A percentile compares a stretch with the other conserved stretches of the same genome.
These are phyloP conservation scores for Kazachstania psychrophila DNA, from an alignment of 805 yeast species.

Conservation along the genomic window DNA sequence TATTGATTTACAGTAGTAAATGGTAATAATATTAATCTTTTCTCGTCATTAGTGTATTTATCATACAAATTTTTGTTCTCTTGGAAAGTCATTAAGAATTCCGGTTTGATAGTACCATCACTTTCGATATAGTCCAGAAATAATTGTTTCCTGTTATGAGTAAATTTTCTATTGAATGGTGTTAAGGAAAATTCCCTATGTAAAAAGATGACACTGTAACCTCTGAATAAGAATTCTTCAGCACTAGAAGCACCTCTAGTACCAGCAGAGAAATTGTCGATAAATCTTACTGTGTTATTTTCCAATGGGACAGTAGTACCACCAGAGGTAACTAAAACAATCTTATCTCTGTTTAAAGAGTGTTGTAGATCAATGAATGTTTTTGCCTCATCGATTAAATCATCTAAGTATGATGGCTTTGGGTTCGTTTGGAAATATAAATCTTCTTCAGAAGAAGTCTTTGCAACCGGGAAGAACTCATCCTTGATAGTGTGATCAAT, in stretches of 20 bases:
- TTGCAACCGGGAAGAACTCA: conserved; percentile 58
- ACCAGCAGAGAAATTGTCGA: conserved; percentile 95
- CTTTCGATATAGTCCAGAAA: conserved; percentile 74
- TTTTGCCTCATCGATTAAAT: conserved; percentile 46
- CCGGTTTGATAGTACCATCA: conserved; percentile 48
- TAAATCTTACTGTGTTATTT: conserved; percentile 91
- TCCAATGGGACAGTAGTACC: conserved; percentile 98
- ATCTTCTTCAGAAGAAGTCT: conserved; percentile 53
- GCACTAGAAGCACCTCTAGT: conserved; percentile 96
- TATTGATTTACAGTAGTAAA: conserved; percentile 95
- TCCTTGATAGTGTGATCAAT: conserved; percentile 70
- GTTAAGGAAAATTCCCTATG: conserved; percentile 86
- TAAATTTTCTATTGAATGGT: conserved; percentile 87
- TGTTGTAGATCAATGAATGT: conserved; percentile 54
- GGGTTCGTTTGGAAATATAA: conserved; percentile 61
- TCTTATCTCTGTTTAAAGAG: conserved; percentile 34
- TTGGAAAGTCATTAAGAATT: conserved; percentile 54
- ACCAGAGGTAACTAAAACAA: conserved; percentile 86
- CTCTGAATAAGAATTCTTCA: conserved; percentile 75
- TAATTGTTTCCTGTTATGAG: conserved; percentile 67
- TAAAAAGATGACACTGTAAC: conserved; percentile 85
- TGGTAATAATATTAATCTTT: conserved; percentile 51
- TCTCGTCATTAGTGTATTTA: conserved; percentile 21
- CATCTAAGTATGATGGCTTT: conserved; percentile 65
- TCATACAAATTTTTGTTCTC: conserved; percentile 40